A percentile compares a stretch with the other conserved stretches of the same genome.
Conservation (phyloP, 169 alveolate species). For the Babesia ovis region DNA sequence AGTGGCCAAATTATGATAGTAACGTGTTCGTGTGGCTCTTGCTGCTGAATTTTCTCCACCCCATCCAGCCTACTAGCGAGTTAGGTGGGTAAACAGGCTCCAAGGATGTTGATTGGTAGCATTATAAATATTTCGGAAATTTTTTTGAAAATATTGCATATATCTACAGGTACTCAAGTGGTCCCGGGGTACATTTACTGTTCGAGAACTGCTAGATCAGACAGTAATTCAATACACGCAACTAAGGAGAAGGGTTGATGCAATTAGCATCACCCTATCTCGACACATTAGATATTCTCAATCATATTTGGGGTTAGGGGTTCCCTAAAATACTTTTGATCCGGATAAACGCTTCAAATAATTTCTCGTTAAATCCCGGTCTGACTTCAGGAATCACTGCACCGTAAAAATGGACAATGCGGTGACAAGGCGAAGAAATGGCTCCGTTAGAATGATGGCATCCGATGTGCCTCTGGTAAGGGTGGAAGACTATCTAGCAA, state of each 20-base stretch:
- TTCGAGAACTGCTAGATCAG: neutral
- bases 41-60: neutral
- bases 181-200: neutral
- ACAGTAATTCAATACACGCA: neutral
- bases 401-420: too few relatives aligned
- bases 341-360: too few relatives aligned
- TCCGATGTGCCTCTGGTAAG: neutral
- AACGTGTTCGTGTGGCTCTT: neutral
- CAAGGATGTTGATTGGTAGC: too few relatives aligned
- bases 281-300: neutral
- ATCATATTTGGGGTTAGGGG: neutral
- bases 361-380: neutral
- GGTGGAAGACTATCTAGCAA: conserved; percentile 44
- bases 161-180: too few relatives aligned
- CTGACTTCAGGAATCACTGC: too few relatives aligned
- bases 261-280: neutral
- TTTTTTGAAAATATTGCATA: too few relatives aligned
- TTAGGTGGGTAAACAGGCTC: too few relatives aligned
- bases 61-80: conserved; percentile 20
- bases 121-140: too few relatives aligned
- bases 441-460: neutral
- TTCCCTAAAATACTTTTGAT: neutral
- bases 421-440: too few relatives aligned
- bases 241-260: neutral
- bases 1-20: neutral